Evolutionary conservation across 805 yeast genomes (phyloP), one percentile per base, ranked within the genome.

Genomic region (Myxozyma neglecta): DNA sequence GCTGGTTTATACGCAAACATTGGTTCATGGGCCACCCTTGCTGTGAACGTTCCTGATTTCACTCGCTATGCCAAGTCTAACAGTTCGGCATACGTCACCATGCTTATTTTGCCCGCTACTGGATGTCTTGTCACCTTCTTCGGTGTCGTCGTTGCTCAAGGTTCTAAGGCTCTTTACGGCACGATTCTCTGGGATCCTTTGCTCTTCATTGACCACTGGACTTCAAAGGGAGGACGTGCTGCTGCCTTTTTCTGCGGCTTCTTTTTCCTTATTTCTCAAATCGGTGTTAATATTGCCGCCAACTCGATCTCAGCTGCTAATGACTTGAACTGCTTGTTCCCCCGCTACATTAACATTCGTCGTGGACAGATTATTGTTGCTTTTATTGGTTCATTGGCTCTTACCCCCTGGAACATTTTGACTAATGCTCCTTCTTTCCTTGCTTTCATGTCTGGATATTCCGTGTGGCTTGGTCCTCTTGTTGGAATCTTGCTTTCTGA

Each of bases 261-360:
- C 48, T 53, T 84, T 0, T 87, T 87, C 72, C 83, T 85, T 7
- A 73, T 86, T 60, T 89, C 89, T 52, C 91, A 87, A 76, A 73
- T 87, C 62, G 91, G 90, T 70, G 85, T 89, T 6, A 88, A 87
- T 70, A 83, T 65, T 62, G 80, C 88, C 7, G 79, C 79, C 49
- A 77, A 77, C 70, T 77, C 79, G 20, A 72, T 77, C 57, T 75
- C 78, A 7, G 74, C 76, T 58, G 79, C 78, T 45, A 77, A 77
- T 11, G 80, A 77, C 57, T 49, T 62, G 18, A 54, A 81, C 7
- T 80, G 81, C 1, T 69, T 80, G 68, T 70, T 79, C 55, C 84
- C 84, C 4, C 74, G 76, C 46, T 80, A 73, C 70, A 67, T 81
- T 65, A 81, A 75, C 71, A 74, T 81, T 54, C 70, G 73, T 39